Evolutionary conservation across 257 asterid genomes (phyloP), one percentile per base, ranked within the genome.

Genomic region (Plectranthus barbatus): DNA sequence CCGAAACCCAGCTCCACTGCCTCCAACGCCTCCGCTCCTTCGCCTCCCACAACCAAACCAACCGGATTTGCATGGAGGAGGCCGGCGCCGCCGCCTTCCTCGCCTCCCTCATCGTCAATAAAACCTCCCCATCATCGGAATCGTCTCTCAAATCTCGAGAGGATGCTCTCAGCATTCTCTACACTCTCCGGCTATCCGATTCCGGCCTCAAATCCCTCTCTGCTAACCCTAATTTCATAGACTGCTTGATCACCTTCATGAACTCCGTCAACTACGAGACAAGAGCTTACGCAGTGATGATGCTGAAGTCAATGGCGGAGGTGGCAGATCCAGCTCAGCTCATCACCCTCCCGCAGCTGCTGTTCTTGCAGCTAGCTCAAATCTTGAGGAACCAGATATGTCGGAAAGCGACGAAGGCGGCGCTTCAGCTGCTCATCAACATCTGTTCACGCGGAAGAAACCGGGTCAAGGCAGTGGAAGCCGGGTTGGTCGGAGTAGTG

Each of bases 81-180:
- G 83, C 78, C 0, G 94, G 97, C 18, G 73, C 67, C 3, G 77
- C 77, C 0, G 90, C 83, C 23, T 83, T 86, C 67, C 57, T 91
- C 14, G 90, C 90, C 34, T 56, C 83, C 0, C 45, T 76, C 13
- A 72, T 91, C 18, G 51, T 72, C n/a, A 62, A 17, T 0, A 73
- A 72, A 24, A 37, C 51, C 6, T 15, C 33, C 2, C 72, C 64
- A 13, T 63, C 10, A 12, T 19, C 51, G 1, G 14, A 59, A 0
- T 13, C 9, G 3, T 13, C 51, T 12, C 2, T 40, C 15, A 64
- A 68, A 14, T 73, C 72, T 5, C 56, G 76, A 4, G 88, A 81
- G 0, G 92, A 84, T 45, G 98, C 98, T 0, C 54, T 91, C 21
- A 66, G 78, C 60, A 57, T 91, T 7, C 85, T 91, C 5, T 66